Percentiles rank a stretch among this genome's conserved stretches.
phyloP scores from a whole-genome alignment of 306 rosid genomes.

The Abrus pulchellus region DNA sequence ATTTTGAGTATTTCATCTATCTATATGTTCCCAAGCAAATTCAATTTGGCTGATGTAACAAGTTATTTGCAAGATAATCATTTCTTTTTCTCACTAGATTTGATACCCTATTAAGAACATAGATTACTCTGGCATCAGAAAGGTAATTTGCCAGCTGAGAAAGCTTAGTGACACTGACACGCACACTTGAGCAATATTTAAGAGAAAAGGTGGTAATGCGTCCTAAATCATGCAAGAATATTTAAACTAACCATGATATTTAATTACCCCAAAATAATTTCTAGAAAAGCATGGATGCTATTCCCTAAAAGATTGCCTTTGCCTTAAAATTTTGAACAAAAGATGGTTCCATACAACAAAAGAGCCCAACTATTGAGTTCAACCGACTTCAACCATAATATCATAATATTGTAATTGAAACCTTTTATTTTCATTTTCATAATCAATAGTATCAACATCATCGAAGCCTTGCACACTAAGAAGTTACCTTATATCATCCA shows the following conservation, averaged over 20 bases:
- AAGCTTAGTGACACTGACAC: background rate
- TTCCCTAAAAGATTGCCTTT: constrained; percentile 10
- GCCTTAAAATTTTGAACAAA: background rate
- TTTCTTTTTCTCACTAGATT: background rate
- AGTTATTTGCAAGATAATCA: background rate
- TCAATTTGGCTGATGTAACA: background rate
- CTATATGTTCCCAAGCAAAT: background rate
- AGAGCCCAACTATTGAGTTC: background rate
- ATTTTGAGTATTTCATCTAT: too few species aligned
- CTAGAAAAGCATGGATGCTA: background rate
- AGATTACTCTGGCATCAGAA: constrained; percentile 23
- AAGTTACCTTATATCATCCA: constrained; percentile 1
- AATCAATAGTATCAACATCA: constrained; percentile 8
- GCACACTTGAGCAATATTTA: background rate
- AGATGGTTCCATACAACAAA: background rate
- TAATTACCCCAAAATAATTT: background rate
- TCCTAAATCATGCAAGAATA: background rate
- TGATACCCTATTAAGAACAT: background rate
- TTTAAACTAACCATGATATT: background rate
- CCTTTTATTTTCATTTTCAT: constrained; percentile 10
- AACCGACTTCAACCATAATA: background rate
- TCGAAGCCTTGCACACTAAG: constrained; percentile 12
- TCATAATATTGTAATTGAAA: background rate
- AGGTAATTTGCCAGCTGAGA: constrained; percentile 33
- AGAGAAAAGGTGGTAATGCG: background rate